Evolutionary conservation across 441 rosid genomes (phyloP).

Genomic region (Gossypium schwendimanii): DNA sequence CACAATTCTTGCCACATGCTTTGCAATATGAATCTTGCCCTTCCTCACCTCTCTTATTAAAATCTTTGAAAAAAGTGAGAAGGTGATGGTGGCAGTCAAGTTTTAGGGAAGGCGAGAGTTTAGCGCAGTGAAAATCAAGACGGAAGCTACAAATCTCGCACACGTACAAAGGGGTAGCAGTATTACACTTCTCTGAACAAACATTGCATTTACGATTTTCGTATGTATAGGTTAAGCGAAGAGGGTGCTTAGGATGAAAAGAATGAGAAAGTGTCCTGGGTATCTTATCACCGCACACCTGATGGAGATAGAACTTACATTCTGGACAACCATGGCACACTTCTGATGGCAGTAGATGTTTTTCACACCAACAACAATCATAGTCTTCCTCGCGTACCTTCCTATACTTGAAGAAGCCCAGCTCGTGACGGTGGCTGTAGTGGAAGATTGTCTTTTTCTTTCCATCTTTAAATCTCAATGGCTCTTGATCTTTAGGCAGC

Average conservation of each 20-base stretch:
- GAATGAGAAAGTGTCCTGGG: no score
- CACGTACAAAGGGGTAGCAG: neutral
- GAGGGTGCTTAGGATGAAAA: no score
- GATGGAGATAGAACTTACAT: no score
- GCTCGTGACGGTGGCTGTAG: neutral
- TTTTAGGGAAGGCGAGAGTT: neutral
- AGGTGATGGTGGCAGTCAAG: neutral
- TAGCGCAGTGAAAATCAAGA: neutral
- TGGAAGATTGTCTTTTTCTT: neutral
- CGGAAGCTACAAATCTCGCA: neutral
- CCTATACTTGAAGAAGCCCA: no score
- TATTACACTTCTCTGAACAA: neutral
- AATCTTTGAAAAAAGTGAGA: neutral
- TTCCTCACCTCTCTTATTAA: neutral
- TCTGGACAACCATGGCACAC: neutral
- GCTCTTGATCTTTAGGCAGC: no score
- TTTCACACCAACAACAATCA: neutral
- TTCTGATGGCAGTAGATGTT: neutral
- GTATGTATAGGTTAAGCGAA: no score
- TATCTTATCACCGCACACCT: no score
- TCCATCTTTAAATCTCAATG: neutral
- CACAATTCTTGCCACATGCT: no score
- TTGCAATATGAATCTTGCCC: neutral
- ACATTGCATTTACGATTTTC: neutral
- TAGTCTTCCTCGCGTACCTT: no score